phyloP scores from a whole-genome alignment of 2,329 filamentous ascomycete species.

The Myrmaecium sp. region DNA sequence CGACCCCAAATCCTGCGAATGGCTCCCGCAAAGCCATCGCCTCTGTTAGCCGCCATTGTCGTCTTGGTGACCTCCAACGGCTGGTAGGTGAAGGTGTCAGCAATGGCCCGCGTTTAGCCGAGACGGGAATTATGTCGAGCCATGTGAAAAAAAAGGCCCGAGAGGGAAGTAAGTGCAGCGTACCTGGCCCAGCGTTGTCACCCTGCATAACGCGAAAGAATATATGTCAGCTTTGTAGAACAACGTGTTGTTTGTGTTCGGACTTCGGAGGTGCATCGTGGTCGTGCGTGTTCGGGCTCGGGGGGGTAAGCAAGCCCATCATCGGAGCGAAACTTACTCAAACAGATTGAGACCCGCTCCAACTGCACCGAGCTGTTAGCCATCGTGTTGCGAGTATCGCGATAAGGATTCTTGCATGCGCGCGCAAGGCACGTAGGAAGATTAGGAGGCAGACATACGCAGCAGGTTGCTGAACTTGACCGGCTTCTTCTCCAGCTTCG shows the following conservation, averaged over 20 bases:
- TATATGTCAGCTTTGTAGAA: slow-evolving; percentile 7
- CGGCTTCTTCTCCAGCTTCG: slow-evolving; percentile 88
- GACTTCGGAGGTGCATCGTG: slow-evolving; percentile 4
- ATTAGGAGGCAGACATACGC: slow-evolving; percentile 28
- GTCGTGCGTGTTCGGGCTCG: background rate
- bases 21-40: slow-evolving; percentile 68
- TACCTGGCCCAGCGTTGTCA: slow-evolving; percentile 53
- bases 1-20: slow-evolving; percentile 81
- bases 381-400: slow-evolving; percentile 5
- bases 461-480: slow-evolving; percentile 99
- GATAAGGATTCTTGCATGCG: background rate
- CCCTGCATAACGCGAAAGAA: slow-evolving; percentile 28
- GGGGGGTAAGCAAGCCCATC: too few species aligned
- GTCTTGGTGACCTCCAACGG: slow-evolving; percentile 98
- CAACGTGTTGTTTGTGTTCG: too few species aligned
- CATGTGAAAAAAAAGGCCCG: too few species aligned
- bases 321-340: slow-evolving; percentile 40
- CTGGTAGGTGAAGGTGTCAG: slow-evolving; percentile 46
- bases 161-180: slow-evolving; percentile 6
- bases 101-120: background rate
- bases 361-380: slow-evolving; percentile 29
- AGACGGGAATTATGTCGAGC: slow-evolving; percentile 1
- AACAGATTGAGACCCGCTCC: slow-evolving; percentile 92
- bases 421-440: background rate
- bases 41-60: slow-evolving; percentile 95